A percentile compares a stretch with the other conserved stretches of the same genome.
phyloP scores from a whole-genome alignment of 2,329 filamentous ascomycete species.

The Coniochaeta prunicola region DNA sequence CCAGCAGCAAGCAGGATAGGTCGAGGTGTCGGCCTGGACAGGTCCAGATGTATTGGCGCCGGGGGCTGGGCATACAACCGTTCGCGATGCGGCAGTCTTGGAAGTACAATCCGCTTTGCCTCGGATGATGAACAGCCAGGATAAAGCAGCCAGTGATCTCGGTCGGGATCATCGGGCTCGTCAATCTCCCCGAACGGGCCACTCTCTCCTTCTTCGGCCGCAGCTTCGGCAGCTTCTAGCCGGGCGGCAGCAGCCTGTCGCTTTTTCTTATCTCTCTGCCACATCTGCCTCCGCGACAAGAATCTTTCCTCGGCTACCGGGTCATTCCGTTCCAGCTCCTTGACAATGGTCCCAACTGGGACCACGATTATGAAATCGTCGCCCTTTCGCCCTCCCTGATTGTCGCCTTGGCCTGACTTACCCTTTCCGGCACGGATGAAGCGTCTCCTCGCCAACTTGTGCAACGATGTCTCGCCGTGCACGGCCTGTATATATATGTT shows the following conservation, averaged over 20 bases:
- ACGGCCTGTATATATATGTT: constrained; percentile 93
- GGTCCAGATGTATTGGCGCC: constrained; percentile 64
- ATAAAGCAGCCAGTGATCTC: constrained; percentile 80
- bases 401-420: constrained; percentile 70
- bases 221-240: constrained; percentile 2
- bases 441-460: constrained; percentile 77
- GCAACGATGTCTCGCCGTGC: constrained; percentile 82
- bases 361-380: constrained; percentile 85
- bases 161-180: constrained; percentile 35
- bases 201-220: constrained; percentile 17
- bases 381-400: constrained; percentile 68
- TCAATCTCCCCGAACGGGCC: constrained; percentile 34
- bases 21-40: constrained; percentile 68
- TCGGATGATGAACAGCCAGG: constrained; percentile 68
- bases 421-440: constrained; percentile 68
- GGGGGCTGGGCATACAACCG: constrained; percentile 60
- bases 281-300: constrained; percentile 22
- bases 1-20: constrained; percentile 84
- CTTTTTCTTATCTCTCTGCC: constrained; percentile 3
- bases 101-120: constrained; percentile 46
- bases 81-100: constrained; percentile 42
- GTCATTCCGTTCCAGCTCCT: constrained; percentile 73
- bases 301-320: constrained; percentile 60
- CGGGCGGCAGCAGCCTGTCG: constrained; percentile 6
- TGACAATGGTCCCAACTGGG: constrained; percentile 83